Base-by-base conservation (phyloP, 371 early-diverging fungal species). In the Umbelopsis sp. region DNA sequence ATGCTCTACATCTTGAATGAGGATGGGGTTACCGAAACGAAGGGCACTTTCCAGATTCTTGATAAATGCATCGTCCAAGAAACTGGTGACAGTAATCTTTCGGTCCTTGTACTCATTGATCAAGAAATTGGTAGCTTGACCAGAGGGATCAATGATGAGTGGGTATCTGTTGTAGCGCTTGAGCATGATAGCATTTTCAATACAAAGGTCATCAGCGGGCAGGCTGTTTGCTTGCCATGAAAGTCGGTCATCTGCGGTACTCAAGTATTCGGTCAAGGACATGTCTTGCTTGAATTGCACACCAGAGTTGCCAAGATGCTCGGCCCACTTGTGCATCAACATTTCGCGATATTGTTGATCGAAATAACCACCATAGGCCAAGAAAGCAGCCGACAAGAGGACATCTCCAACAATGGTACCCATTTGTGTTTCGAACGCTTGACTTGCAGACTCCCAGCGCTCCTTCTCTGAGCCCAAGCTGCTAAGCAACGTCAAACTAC, bases 371-470 rank as follows among this genome's bases (percentile, higher is more conserved):
- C 92, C 95, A 76, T 99, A 99, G 1, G 98, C 94, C 66, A 98
- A 76, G 82, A 97, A 96, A 4, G 97, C 98, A 3, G 96, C 86
- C 1, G 95, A 89, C 45, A 99, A 77, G 38, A 99, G 74, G n/a
- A 95, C 96, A 74, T 99, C 99, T 69, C 99, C 99, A n/a, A 96
- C 95, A 65, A 99, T 93, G 14, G 98, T 98, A 11, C 91, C 93
- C 97, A 99, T 97, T 80, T 98, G 97, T 18, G 87, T 90, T 65
- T 92, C 96, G 74, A 99, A 99, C 10, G 96, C 90, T 66, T 93
- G 90, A 71, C 96, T 94, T 25, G 96, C 92, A 22, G 80, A 74
- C 71, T 92, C 92, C 99, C 99, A 99, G 72, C 99, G 93, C 44
- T 85, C 89, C 70, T 92, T 93, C 84, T 99, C 99, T 22, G 96